Evolutionary conservation across 306 rosid genomes (phyloP).

Genomic region (Medicago lupulina): DNA sequence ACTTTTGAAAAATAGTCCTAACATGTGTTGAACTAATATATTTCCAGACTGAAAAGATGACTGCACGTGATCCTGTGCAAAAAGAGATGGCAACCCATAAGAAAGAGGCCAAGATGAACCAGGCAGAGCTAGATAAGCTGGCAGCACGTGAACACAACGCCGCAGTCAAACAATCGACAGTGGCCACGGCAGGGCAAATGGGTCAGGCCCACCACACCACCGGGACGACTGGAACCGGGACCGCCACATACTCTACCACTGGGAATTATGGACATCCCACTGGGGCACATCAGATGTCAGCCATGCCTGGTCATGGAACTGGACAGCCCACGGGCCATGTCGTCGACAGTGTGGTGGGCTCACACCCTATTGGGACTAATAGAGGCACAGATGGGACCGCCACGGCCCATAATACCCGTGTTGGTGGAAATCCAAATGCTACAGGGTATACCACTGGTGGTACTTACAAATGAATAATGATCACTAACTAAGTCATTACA

Average conservation of each 20-base stretch:
- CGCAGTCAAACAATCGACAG: conserved; percentile 16
- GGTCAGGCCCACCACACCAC: conserved; percentile 3
- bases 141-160: conserved; percentile 61
- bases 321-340: conserved; percentile 57
- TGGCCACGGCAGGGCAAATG: background rate
- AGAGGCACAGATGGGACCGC: conserved; percentile 51
- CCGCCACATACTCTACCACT: conserved; percentile 43
- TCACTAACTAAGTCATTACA: background rate
- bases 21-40: background rate
- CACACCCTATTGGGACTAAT: conserved; percentile 56
- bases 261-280: conserved; percentile 52
- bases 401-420: conserved; percentile 49
- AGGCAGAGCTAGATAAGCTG: conserved; percentile 69
- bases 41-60: conserved; percentile 63
- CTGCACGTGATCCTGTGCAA: conserved; percentile 58
- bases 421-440: conserved; percentile 41
- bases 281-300: conserved; percentile 59
- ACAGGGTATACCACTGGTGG: conserved; percentile 54
- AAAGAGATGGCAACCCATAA: conserved; percentile 65
- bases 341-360: conserved; percentile 50
- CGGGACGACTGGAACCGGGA: conserved; percentile 23
- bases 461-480: background rate
- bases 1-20: too few relatives aligned
- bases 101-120: conserved; percentile 47
- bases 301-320: conserved; percentile 56